Percentiles rank a stretch among this genome's conserved stretches.
Conservation (phyloP, 257 asterid genomes). For the Verbascum thapsus region DNA sequence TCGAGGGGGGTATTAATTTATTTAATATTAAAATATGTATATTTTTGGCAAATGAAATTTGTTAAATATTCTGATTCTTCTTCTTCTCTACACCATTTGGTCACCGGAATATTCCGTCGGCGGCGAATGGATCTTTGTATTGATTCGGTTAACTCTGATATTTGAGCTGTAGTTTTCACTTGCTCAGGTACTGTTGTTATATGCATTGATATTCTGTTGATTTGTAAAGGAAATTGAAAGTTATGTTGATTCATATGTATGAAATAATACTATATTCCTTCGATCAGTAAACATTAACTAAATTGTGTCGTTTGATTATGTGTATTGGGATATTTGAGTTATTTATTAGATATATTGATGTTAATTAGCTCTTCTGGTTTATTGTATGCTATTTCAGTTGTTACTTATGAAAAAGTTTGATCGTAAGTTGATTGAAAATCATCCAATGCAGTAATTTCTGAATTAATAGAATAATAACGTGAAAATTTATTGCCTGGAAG, state of each 20-base stretch:
- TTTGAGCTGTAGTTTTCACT: not conserved
- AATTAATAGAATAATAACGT: too few relatives aligned
- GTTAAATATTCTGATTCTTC: slow-evolving; percentile 9
- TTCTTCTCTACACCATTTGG: slow-evolving; percentile 8
- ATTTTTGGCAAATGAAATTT: slow-evolving; percentile 2
- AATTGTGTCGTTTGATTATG: slow-evolving; percentile 7
- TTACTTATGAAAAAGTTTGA: not conserved
- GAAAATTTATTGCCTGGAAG: not conserved
- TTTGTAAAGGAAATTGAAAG: not conserved
- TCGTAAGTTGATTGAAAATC: too few relatives aligned
- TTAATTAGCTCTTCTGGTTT: not conserved
- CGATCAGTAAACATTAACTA: too few relatives aligned
- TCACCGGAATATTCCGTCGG: slow-evolving; percentile 36
- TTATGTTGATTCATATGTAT: not conserved
- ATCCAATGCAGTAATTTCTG: too few relatives aligned
- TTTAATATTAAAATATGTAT: too few relatives aligned
- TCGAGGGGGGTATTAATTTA: slow-evolving; percentile 20
- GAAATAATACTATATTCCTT: not conserved
- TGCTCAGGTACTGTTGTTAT: slow-evolving; percentile 34
- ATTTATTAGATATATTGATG: slow-evolving; percentile 10
- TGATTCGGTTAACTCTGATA: slow-evolving; percentile 8
- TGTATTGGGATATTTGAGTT: slow-evolving; percentile 2
- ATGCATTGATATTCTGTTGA: not conserved
- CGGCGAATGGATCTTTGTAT: slow-evolving; percentile 14
- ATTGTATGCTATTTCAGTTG: not conserved